phyloP scores from a whole-genome alignment of 331 rosid genomes.

The Erythrophleum ivorense region DNA sequence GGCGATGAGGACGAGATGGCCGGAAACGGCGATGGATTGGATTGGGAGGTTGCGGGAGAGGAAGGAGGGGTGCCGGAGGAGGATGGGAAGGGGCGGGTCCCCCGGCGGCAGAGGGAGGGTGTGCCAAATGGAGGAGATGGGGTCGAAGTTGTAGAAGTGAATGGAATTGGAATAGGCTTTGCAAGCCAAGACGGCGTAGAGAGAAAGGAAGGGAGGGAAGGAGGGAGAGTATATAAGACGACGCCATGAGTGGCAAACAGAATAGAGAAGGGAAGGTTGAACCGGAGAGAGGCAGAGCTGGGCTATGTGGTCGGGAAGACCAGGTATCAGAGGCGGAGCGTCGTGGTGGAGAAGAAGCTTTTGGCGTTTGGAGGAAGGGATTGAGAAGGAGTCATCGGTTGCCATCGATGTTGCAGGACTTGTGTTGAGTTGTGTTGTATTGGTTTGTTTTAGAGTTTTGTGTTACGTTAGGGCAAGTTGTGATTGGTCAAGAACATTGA shows the following conservation, averaged over 20 bases:
- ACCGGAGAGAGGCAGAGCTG: conserved; percentile 59
- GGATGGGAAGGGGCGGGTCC: conserved; percentile 67
- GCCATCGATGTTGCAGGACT: conserved; percentile 20
- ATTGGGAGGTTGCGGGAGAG: conserved; percentile 69
- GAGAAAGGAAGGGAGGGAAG: conserved; percentile 73
- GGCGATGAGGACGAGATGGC: conserved; percentile 64
- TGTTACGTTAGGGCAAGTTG: not conserved
- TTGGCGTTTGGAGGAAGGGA: not conserved
- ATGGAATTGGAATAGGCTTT: not conserved
- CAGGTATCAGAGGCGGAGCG: conserved; percentile 50
- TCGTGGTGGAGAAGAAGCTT: not conserved
- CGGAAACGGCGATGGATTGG: conserved; percentile 62
- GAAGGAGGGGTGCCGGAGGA: conserved; percentile 84
- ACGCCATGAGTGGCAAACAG: conserved; percentile 78
- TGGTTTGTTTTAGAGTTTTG: not conserved
- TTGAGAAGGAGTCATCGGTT: not conserved
- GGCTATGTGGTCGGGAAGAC: conserved; percentile 78
- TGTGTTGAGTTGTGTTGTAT: not conserved
- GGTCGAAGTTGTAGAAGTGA: conserved; percentile 56
- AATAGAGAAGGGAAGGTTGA: conserved; percentile 55
- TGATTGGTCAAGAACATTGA: not conserved
- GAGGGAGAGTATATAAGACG: conserved; percentile 66
- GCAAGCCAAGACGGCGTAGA: conserved; percentile 63
- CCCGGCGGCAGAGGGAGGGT: conserved; percentile 54
- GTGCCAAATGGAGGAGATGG: conserved; percentile 58